A percentile compares a stretch with the other conserved stretches of the same genome.
phyloP scores from a whole-genome alignment of 2,329 filamentous ascomycete genomes.

The Moelleriella libera region DNA sequence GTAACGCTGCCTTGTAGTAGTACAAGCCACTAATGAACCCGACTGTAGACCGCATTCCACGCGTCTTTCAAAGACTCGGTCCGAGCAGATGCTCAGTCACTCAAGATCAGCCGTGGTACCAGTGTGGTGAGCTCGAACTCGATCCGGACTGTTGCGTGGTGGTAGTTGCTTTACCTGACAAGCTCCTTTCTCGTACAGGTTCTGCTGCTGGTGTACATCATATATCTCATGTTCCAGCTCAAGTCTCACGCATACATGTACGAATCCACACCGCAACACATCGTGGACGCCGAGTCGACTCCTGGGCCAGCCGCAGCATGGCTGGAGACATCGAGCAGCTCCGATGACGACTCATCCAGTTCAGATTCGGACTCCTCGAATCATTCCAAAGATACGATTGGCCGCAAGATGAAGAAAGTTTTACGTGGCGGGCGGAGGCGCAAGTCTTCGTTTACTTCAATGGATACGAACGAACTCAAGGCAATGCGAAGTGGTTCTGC shows the following conservation, averaged over 20 bases:
- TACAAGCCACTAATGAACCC: too few relatives aligned
- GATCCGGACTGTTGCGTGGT: not conserved
- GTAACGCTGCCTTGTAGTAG: not conserved
- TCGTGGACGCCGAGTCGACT: slow-evolving; percentile 82
- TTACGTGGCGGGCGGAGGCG: slow-evolving; percentile 57
- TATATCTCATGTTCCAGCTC: slow-evolving; percentile 82
- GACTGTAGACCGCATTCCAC: slow-evolving; percentile 66
- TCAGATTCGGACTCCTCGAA: slow-evolving; percentile 55
- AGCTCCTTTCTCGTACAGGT: slow-evolving; percentile 29
- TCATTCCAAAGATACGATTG: slow-evolving; percentile 45
- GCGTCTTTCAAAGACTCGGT: slow-evolving; percentile 57
- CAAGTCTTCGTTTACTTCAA: slow-evolving; percentile 63
- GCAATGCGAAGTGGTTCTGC: slow-evolving; percentile 26
- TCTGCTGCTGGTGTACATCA: slow-evolving; percentile 63
- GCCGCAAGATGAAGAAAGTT: slow-evolving; percentile 61
- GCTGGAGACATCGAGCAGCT: slow-evolving; percentile 55
- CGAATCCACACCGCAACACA: slow-evolving; percentile 79
- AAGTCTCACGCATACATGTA: slow-evolving; percentile 90
- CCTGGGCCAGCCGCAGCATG: slow-evolving; percentile 74
- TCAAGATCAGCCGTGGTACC: slow-evolving; percentile 80
- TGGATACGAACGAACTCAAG: slow-evolving; percentile 32
- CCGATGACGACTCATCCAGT: slow-evolving; percentile 40
- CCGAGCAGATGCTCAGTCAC: slow-evolving; percentile 53
- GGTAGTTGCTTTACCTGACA: not conserved
- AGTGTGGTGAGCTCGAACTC: slow-evolving; percentile 50